Evolutionary conservation across 2,329 filamentous ascomycete genomes (phyloP).

Genomic region (Aspergillus pseudotamarii): DNA sequence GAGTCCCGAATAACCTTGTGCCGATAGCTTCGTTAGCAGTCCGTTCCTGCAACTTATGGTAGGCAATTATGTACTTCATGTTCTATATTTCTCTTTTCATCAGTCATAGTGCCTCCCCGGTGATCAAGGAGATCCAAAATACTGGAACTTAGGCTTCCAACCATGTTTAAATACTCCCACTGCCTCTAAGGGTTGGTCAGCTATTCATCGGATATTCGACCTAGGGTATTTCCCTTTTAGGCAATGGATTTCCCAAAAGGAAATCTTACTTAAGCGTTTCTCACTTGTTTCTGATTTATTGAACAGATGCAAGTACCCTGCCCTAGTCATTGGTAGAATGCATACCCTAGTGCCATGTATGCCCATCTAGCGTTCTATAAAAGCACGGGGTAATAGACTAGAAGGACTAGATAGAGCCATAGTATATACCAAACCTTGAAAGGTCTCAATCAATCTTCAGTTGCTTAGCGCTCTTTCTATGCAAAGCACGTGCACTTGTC

Average conservation of each 20-base stretch:
- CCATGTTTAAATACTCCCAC: background rate
- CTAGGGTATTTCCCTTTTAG: background rate
- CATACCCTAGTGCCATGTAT: too few species aligned
- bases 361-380: too few species aligned
- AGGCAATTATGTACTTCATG: background rate
- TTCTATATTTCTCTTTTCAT: background rate
- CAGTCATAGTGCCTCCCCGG: background rate
- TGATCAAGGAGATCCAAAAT: background rate
- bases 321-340: too few species aligned
- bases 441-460: constrained; percentile 7
- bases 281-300: constrained; percentile 11
- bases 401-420: constrained; percentile 24
- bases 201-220: background rate
- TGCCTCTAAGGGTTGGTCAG: background rate
- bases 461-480: too few species aligned
- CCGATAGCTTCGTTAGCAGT: background rate
- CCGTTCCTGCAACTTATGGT: background rate
- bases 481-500: too few species aligned
- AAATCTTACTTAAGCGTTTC: background rate
- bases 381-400: too few species aligned
- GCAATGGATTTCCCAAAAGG: background rate
- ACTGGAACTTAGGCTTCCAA: background rate
- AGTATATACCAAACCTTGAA: constrained; percentile 17
- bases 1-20: background rate
- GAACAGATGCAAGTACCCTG: too few species aligned